A percentile compares a stretch with the other conserved stretches of the same genome.
Evolutionary conservation across 345 rosid genomes (phyloP).

Genomic region (Geranium brycei): DNA sequence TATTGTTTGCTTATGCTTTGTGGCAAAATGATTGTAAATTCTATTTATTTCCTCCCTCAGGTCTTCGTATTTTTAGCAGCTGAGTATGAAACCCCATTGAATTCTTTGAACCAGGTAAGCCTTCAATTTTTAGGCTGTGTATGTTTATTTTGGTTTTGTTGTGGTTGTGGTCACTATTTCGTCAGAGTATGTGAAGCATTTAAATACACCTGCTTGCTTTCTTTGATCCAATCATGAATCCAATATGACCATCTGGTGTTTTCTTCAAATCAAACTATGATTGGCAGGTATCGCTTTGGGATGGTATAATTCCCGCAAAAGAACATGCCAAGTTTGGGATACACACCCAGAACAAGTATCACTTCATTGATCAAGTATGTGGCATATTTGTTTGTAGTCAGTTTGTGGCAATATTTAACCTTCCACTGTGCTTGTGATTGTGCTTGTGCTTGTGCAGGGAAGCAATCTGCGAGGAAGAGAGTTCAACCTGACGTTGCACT

Average conservation of each 20-base stretch:
- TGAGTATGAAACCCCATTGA: conserved; percentile 68
- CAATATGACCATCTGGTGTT: too few relatives aligned
- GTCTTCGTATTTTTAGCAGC: conserved; percentile 78
- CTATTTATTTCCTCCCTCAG: conserved; percentile 24
- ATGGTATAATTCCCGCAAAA: conserved; percentile 70
- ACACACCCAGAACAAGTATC: conserved; percentile 72
- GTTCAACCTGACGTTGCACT: conserved; percentile 79
- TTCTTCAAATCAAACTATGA: background rate
- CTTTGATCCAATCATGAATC: too few relatives aligned
- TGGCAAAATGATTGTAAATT: conserved; percentile 1
- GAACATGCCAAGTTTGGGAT: conserved; percentile 73
- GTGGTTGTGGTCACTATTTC: too few relatives aligned
- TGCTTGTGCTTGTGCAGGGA: conserved; percentile 39
- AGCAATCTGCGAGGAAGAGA: conserved; percentile 67
- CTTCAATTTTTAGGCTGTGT: background rate
- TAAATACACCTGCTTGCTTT: too few relatives aligned
- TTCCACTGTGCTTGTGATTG: too few relatives aligned
- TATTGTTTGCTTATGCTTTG: background rate
- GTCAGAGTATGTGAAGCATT: too few relatives aligned
- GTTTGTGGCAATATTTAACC: too few relatives aligned
- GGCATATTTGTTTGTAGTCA: background rate
- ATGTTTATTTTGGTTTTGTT: background rate
- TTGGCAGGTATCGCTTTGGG: conserved; percentile 86
- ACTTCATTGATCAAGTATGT: conserved; percentile 81
- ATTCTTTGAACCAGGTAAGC: conserved; percentile 77